Percentiles rank a stretch among this genome's conserved stretches.
These are phyloP conservation scores for Apostasia ramifera DNA, from an alignment of 106 monocot genomes.

Conservation along the genomic window DNA sequence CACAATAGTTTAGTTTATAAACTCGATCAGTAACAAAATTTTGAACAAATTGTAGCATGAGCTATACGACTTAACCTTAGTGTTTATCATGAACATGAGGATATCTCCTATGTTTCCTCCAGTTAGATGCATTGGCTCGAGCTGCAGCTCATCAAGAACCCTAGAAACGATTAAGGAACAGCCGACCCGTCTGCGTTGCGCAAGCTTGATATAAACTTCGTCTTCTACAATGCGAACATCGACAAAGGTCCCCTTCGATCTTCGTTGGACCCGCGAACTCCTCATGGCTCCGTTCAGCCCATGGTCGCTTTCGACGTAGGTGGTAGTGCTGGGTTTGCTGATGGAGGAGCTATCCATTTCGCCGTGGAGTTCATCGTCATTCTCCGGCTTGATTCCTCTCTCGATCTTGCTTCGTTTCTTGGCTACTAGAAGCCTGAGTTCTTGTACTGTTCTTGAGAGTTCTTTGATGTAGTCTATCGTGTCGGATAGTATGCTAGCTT, in stretches of 20 bases:
- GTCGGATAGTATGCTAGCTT: constrained; percentile 68
- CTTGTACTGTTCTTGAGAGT: constrained; percentile 54
- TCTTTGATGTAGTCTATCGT: constrained; percentile 84
- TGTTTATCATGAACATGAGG: constrained; percentile 70
- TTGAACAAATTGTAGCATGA: not conserved
- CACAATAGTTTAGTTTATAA: not conserved
- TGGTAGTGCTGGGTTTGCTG: not conserved
- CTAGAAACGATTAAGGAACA: constrained; percentile 36
- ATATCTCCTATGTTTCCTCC: constrained; percentile 71
- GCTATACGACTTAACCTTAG: constrained; percentile 33
- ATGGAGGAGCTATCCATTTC: constrained; percentile 37
- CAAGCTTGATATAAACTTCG: constrained; percentile 78
- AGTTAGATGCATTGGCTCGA: constrained; percentile 62
- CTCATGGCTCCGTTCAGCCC: constrained; percentile 14
- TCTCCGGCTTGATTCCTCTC: constrained; percentile 7
- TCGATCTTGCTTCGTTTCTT: constrained; percentile 33
- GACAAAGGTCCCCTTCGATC: constrained; percentile 41
- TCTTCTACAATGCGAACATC: constrained; percentile 90
- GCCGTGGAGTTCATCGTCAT: not conserved
- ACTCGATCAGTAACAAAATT: constrained; percentile 3
- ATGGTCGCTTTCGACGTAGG: not conserved
- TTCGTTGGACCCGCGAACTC: constrained; percentile 79
- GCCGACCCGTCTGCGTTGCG: constrained; percentile 27
- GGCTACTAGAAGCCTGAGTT: constrained; percentile 50
- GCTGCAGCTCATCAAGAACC: constrained; percentile 56